Conservation (phyloP, 2,329 filamentous ascomycete genomes). For the Colletotrichum tropicicola region DNA sequence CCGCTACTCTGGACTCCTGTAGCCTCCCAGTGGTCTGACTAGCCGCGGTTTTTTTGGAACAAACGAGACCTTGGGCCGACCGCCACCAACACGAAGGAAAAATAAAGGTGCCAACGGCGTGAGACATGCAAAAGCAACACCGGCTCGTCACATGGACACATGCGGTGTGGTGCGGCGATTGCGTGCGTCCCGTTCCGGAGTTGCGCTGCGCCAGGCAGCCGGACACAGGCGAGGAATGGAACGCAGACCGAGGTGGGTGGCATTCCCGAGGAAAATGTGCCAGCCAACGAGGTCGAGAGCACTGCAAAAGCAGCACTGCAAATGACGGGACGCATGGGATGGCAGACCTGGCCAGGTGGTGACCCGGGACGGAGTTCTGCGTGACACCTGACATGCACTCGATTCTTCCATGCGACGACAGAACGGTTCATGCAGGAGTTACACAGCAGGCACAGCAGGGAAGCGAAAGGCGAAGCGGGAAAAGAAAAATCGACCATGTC, state of each 20-base stretch:
- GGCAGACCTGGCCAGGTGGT: neutral
- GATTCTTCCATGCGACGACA: slow-evolving; percentile 24
- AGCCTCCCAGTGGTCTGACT: slow-evolving; percentile 25
- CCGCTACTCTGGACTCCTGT: slow-evolving; percentile 12
- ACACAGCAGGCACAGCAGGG: slow-evolving; percentile 22
- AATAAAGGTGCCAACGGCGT: slow-evolving; percentile 20
- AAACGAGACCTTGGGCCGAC: neutral
- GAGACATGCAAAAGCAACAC: slow-evolving; percentile 19
- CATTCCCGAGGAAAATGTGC: slow-evolving; percentile 19
- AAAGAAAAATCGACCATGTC: slow-evolving; percentile 13
- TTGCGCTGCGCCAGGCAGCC: slow-evolving; percentile 4
- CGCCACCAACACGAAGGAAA: neutral
- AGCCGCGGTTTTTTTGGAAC: slow-evolving; percentile 17
- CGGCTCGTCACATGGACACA: slow-evolving; percentile 23
- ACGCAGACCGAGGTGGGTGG: slow-evolving; percentile 24
- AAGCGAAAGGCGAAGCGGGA: slow-evolving; percentile 10
- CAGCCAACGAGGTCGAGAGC: neutral
- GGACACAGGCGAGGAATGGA: slow-evolving; percentile 6
- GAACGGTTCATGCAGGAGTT: slow-evolving; percentile 25
- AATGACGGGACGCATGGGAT: neutral
- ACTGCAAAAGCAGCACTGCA: neutral
- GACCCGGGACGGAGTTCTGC: neutral
- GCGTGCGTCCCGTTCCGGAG: slow-evolving; percentile 28
- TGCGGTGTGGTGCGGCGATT: slow-evolving; percentile 10
- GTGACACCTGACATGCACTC: slow-evolving; percentile 25